These are phyloP conservation scores for Colletotrichum ledebouriae DNA, from an alignment of 2,329 filamentous ascomycete genomes.

Conservation along the genomic window DNA sequence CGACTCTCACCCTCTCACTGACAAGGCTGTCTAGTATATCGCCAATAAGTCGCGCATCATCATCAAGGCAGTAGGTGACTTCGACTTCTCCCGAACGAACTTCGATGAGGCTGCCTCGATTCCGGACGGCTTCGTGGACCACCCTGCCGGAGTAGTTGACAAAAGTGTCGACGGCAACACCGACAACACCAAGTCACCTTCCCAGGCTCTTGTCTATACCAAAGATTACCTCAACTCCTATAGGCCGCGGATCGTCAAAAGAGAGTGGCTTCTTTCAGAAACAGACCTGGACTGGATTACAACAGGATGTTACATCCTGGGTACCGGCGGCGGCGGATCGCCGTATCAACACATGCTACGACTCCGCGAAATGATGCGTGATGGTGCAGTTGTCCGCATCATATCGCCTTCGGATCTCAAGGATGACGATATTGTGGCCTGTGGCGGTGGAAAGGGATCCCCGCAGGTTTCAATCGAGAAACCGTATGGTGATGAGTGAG, in stretches of 20 bases:
- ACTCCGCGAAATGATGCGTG: constrained; percentile 64
- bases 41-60: constrained; percentile 5
- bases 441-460: not conserved
- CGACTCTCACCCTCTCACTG: rapidly evolving
- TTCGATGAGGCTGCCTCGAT: not conserved
- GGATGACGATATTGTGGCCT: not conserved
- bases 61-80: constrained; percentile 3
- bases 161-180: no score
- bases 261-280: not conserved
- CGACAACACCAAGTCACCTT: rapidly evolving
- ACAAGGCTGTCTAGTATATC: not conserved
- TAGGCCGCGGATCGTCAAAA: not conserved
- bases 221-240: constrained; percentile 9
- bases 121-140: not conserved
- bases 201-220: not conserved
- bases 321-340: constrained; percentile 54
- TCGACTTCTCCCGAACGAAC: constrained; percentile 4
- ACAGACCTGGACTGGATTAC: constrained; percentile 50
- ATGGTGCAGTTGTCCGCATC: constrained; percentile 61
- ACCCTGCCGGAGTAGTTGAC: not conserved
- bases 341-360: constrained; percentile 59
- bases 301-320: constrained; percentile 53
- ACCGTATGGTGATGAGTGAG: not conserved
- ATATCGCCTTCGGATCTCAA: not conserved
- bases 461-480: constrained; percentile 12